Evolutionary conservation across 148 eudicot genomes (phyloP).

Genomic region (Arctostaphylos glauca): DNA sequence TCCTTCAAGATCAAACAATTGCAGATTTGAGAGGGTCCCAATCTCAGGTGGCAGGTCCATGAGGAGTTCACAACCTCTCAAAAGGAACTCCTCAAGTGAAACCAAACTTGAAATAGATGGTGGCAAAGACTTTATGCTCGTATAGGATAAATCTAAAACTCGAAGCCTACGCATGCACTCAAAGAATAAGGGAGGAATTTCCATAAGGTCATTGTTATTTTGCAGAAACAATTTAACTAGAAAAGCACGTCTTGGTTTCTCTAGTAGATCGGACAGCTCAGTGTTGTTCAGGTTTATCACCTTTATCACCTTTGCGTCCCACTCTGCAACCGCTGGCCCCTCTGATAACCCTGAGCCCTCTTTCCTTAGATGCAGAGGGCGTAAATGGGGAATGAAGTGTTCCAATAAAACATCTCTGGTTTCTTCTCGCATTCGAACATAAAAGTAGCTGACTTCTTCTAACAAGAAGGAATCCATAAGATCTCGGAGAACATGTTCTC

Average conservation of each 20-base stretch:
- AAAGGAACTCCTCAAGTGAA: slow-evolving; percentile 13
- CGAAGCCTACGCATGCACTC: slow-evolving; percentile 8
- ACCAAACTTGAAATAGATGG: slow-evolving; percentile 16
- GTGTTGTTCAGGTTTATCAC: background rate
- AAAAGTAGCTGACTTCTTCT: background rate
- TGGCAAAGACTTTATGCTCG: slow-evolving; percentile 20
- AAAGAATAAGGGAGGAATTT: slow-evolving; percentile 21
- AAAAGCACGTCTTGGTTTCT: background rate
- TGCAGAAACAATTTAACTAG: slow-evolving; percentile 9
- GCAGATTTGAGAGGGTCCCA: slow-evolving; percentile 13
- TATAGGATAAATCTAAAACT: slow-evolving; percentile 21
- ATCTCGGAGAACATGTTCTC: background rate
- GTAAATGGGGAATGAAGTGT: background rate
- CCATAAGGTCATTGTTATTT: slow-evolving; percentile 2
- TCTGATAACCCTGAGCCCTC: background rate
- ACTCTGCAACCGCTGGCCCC: background rate
- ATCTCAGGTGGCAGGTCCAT: slow-evolving; percentile 18
- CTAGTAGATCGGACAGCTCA: slow-evolving; percentile 5
- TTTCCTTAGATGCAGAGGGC: background rate
- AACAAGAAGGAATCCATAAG: slow-evolving; percentile 11
- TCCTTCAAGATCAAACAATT: slow-evolving; percentile 20
- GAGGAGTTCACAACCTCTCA: slow-evolving; percentile 18
- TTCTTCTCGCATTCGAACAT: background rate
- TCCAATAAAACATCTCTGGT: background rate
- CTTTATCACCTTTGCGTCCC: background rate